Evolutionary conservation across 1,139 yeast species (phyloP), one percentile per base, ranked within the genome.

Genomic region (Kurtzmaniella quercitrusa): DNA sequence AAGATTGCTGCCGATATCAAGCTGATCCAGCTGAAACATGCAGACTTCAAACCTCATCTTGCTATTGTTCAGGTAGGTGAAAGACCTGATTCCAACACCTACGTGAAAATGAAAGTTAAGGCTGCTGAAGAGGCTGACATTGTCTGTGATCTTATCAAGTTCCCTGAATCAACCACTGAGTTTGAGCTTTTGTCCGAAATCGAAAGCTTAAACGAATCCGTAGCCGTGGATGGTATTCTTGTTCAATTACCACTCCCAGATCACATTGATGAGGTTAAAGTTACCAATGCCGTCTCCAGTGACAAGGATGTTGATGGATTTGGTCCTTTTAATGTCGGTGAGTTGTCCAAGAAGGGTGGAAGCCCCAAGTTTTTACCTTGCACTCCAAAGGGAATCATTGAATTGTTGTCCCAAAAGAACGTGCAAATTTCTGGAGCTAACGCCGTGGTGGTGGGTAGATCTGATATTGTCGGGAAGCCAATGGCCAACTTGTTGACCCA

Each of bases 301-400:
- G 77, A 75, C 45, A 93, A 93, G 70, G 99, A 93, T 58, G 97
- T 94, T 41, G 99, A 93, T 61, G 99, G 98, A 1, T 93, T 93
- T 59, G 95, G 94, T 42, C 85, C 95, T 40, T 77, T 66, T 62
- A 94, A 93, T 65, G 85, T 88, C 43, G 98, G 98, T 45, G 98
- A 93, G 66, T 77, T 93, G 54, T 82, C 91, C 57, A 91, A 91
- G 68, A 85, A 85, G 55, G 87, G 88, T 45, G 98, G 98, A 43
- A 64, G 76, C 34, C 98, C 98, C 18, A 63, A 68, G 48, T 93
- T 88, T 65, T 73, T 87, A 55, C 98, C 99, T 31, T 93, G 98
- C 68, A 93, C 99, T 38, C 98, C 99, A 45, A 82, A 88, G 70
- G 99, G 98, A 38, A 83, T 91, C 59, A 81, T 93, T 72, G 85